Evolutionary conservation across 2,329 filamentous ascomycete species (phyloP), one percentile per base, ranked within the genome.

Genomic region (Botrytis fabae): DNA sequence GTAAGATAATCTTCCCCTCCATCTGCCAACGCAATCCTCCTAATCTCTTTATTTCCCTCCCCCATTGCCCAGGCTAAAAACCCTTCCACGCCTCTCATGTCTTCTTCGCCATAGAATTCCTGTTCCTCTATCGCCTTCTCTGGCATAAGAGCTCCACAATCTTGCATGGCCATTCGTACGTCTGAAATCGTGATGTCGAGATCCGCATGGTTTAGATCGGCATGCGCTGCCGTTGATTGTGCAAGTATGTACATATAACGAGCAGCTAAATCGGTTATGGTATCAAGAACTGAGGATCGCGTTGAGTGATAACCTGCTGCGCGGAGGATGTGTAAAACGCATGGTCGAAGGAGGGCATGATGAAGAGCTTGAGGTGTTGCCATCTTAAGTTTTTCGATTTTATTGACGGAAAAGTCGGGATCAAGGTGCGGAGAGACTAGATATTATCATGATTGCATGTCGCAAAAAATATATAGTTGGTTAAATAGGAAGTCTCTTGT

Each of bases 271-370:
- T 98, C 94, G 22, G 94, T 93, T n/a, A 98, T 82, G 16, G 93
- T 91, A 83, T 98, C 95, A 73, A 98, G 86, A 10, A 97, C 94
- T 5, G 92, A 91, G 2, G 93, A 91, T 71, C 90, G 90, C 69
- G 94, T 93, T 60, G 91, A 87, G 81, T 97, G 93, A 84, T 97
- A 98, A 81, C 95, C 95, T 38, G 94, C 92, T 44, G 95, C 93
- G 80, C 95, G 94, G 69, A 98, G 90, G 79, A 97, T 95, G 83
- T 98, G 94, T 73, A 98, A 89, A 74, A 98, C 89, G 65, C 91
- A 91, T 2, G 95, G 95, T 60, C 94, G 93, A 73, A 98, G 87
- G 76, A 97, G 91, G 74, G 93, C 91, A 82, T 93, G 91, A 83
- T 92, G 88, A 66, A 92, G 85, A 75, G 85, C 82, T 72, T 83